These are phyloP conservation scores for Gigaspora rosea DNA, from an alignment of 192 early-diverging fungal species.

Conservation along the genomic window DNA sequence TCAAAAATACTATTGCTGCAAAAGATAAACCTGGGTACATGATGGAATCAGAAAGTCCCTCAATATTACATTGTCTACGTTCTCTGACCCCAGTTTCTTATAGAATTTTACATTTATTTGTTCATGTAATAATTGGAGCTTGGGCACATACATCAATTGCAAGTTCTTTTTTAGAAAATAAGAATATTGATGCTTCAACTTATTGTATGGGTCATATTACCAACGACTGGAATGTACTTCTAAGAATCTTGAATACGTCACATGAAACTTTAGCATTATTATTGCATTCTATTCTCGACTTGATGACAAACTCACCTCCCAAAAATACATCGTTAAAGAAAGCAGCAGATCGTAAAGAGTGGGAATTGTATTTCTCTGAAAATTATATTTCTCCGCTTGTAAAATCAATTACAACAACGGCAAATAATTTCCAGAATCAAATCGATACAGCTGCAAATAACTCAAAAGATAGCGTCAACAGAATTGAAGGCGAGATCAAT, in stretches of 20 bases:
- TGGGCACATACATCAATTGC: background rate
- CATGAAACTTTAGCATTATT: slow-evolving; percentile 20
- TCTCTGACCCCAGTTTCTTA: slow-evolving; percentile 1
- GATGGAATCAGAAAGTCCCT: background rate
- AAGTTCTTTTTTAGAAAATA: background rate
- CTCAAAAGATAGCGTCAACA: background rate
- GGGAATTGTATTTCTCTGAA: background rate
- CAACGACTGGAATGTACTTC: slow-evolving; percentile 24
- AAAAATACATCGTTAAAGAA: background rate
- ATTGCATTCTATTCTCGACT: slow-evolving; percentile 8
- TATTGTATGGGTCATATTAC: slow-evolving; percentile 21
- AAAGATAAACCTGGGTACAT: slow-evolving; percentile 25
- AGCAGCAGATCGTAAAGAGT: slow-evolving; percentile 7
- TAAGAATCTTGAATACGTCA: background rate
- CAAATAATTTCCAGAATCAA: background rate
- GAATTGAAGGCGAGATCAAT: slow-evolving; percentile 18
- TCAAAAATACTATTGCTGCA: background rate
- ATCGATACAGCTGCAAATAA: background rate
- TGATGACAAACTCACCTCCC: background rate
- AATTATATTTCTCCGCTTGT: background rate
- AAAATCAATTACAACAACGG: background rate
- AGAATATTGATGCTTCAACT: background rate
- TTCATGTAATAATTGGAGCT: slow-evolving; percentile 14
- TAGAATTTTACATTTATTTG: slow-evolving; percentile 28
- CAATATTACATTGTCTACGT: background rate